Percentiles rank a stretch among this genome's conserved stretches.
Evolutionary conservation across 2,329 filamentous ascomycete species (phyloP).

Genomic region (Nemania sp.): DNA sequence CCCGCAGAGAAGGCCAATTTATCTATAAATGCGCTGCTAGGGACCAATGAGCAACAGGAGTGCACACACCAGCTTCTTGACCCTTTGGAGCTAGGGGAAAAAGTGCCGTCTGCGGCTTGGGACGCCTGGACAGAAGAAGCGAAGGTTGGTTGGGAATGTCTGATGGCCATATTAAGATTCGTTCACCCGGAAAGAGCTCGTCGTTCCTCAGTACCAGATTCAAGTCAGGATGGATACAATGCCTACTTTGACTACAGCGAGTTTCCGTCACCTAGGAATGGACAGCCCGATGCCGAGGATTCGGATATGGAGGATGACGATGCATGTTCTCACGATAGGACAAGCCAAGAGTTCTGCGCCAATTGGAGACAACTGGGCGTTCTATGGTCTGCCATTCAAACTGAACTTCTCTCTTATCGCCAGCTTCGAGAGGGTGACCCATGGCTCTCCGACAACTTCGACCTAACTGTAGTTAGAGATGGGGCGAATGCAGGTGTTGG

Average conservation of each 20-base stretch:
- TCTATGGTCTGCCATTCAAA: constrained; percentile 16
- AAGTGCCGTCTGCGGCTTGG: not conserved
- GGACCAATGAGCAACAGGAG: not conserved
- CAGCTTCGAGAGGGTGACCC: constrained; percentile 7
- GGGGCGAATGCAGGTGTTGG: too few relatives aligned
- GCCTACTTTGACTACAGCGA: not conserved
- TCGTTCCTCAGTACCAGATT: not conserved
- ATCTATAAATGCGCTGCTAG: constrained; percentile 1
- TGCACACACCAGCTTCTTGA: not conserved
- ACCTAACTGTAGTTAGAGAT: not conserved
- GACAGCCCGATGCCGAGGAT: not conserved
- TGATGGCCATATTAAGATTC: constrained; percentile 1
- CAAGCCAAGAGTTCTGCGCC: not conserved
- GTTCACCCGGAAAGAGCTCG: not conserved
- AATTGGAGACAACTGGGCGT: not conserved
- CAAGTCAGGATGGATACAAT: not conserved
- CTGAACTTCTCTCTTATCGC: constrained; percentile 10
- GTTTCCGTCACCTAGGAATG: not conserved
- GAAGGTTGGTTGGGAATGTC: constrained; percentile 5
- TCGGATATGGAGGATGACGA: too few relatives aligned
- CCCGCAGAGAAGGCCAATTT: not conserved
- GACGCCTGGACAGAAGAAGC: constrained; percentile 1
- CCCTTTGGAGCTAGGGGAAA: not conserved
- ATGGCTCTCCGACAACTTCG: constrained; percentile 11
- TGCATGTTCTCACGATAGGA: too few relatives aligned